These are phyloP conservation scores for Takashimella tepidaria DNA, from an alignment of 1,284 basidiomycete genomes.

Conservation along the genomic window DNA sequence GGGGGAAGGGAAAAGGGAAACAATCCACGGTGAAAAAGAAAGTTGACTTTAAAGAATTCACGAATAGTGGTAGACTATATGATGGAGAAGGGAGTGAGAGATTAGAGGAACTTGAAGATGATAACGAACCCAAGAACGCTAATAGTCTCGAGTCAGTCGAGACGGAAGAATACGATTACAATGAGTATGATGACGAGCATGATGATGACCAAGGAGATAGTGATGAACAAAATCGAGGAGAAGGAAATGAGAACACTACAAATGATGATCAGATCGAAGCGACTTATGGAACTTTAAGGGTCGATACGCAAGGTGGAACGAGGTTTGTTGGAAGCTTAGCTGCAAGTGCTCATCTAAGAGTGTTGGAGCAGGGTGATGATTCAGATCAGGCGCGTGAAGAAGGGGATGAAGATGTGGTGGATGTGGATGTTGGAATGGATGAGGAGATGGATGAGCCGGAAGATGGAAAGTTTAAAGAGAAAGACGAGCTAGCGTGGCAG, in stretches of 20 bases:
- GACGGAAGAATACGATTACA: background rate
- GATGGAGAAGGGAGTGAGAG: too few species aligned
- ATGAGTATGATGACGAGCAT: background rate
- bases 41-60: too few species aligned
- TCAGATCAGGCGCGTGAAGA: background rate
- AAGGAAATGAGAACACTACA: background rate
- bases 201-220: background rate
- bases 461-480: background rate
- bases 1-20: too few species aligned
- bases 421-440: background rate
- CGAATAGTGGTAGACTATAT: too few species aligned
- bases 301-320: conserved; percentile 35
- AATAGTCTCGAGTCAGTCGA: background rate
- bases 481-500: background rate
- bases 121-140: too few species aligned
- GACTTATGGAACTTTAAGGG: conserved; percentile 32
- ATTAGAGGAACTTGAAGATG: too few species aligned
- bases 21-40: too few species aligned
- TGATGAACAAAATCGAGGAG: background rate
- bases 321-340: conserved; percentile 39
- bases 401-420: background rate
- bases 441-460: background rate
- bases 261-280: background rate
- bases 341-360: conserved; percentile 30
- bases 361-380: conserved; percentile 6